Conservation (phyloP, 225 moss, liverwort and hornwort genomes). For the Anthoceros angustus region DNA sequence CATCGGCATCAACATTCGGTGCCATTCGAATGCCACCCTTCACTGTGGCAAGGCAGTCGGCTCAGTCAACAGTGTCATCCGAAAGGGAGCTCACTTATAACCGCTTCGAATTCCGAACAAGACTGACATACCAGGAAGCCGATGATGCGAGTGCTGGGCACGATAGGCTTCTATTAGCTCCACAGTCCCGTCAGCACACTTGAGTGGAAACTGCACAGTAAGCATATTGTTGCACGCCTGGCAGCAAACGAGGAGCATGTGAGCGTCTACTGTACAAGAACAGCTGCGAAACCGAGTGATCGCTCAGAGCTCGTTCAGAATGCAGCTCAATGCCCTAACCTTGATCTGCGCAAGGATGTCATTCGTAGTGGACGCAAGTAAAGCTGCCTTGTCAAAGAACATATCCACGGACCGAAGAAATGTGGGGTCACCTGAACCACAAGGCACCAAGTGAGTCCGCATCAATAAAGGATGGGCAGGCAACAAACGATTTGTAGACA, state of each 20-base stretch:
- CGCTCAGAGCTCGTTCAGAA: too few relatives aligned
- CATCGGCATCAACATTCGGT: constrained; percentile 75
- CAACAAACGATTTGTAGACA: not conserved
- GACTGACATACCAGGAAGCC: constrained; percentile 57
- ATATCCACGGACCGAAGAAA: constrained; percentile 78
- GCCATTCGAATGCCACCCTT: constrained; percentile 92
- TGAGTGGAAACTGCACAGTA: constrained; percentile 70
- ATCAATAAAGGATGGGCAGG: too few relatives aligned
- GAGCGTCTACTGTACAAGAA: too few relatives aligned
- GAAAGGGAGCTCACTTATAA: too few relatives aligned
- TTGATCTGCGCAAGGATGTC: constrained; percentile 83
- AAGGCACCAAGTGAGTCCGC: too few relatives aligned
- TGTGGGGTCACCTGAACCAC: constrained; percentile 46
- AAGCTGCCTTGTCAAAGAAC: constrained; percentile 68
- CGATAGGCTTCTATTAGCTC: constrained; percentile 82
- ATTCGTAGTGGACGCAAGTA: constrained; percentile 45
- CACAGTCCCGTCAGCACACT: constrained; percentile 71
- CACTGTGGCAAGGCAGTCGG: constrained; percentile 23
- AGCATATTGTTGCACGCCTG: constrained; percentile 83
- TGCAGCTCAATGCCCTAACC: too few relatives aligned
- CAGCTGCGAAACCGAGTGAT: too few relatives aligned
- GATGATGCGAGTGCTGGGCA: constrained; percentile 81
- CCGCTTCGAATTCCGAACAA: too few relatives aligned
- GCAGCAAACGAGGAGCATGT: constrained; percentile 5
- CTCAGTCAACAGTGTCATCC: not conserved